These are phyloP conservation scores for Sonneratia caseolaris DNA, from an alignment of 345 rosid genomes.

Conservation along the genomic window DNA sequence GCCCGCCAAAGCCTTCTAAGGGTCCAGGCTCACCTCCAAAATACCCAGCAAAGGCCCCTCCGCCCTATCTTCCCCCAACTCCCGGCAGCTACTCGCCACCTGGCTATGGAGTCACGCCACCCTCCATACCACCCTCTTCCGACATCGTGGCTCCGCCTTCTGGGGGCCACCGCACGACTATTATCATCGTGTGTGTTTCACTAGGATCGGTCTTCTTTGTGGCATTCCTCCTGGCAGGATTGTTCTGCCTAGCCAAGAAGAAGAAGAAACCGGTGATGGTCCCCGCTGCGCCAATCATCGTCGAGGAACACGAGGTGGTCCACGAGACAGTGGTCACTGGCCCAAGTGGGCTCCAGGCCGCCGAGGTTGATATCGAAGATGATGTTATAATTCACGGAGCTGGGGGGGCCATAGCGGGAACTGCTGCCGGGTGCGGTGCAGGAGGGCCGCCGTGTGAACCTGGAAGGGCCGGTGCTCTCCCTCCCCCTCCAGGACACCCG, in stretches of 20 bases:
- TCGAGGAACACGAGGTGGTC: conserved; percentile 17
- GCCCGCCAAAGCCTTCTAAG: conserved; percentile 2
- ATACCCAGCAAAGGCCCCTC: conserved; percentile 10
- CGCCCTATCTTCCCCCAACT: conserved; percentile 7
- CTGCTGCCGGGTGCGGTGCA: conserved; percentile 2
- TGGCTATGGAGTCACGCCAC: conserved; percentile 2
- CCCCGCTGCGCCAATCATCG: conserved; percentile 5
- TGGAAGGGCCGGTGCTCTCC: not conserved
- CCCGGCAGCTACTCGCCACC: conserved; percentile 2
- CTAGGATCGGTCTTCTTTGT: conserved; percentile 22
- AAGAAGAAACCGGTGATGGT: conserved; percentile 13
- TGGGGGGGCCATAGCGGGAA: conserved; percentile 3
- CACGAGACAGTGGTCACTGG: conserved; percentile 14
- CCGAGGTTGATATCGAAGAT: conserved; percentile 13
- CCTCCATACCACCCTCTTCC: conserved; percentile 5
- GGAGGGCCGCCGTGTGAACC: conserved; percentile 5
- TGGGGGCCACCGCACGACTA: conserved; percentile 15
- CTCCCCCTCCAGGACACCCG: conserved; percentile 3
- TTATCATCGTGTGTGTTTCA: conserved; percentile 21
- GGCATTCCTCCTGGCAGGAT: conserved; percentile 23
- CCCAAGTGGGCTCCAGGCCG: conserved; percentile 11
- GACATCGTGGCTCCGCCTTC: conserved; percentile 9
- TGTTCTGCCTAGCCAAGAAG: conserved; percentile 25
- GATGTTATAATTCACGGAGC: conserved; percentile 9
- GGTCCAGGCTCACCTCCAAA: not conserved